These are phyloP conservation scores for Cercospora brassicicola DNA, from an alignment of 2,329 filamentous ascomycete genomes.

Conservation along the genomic window DNA sequence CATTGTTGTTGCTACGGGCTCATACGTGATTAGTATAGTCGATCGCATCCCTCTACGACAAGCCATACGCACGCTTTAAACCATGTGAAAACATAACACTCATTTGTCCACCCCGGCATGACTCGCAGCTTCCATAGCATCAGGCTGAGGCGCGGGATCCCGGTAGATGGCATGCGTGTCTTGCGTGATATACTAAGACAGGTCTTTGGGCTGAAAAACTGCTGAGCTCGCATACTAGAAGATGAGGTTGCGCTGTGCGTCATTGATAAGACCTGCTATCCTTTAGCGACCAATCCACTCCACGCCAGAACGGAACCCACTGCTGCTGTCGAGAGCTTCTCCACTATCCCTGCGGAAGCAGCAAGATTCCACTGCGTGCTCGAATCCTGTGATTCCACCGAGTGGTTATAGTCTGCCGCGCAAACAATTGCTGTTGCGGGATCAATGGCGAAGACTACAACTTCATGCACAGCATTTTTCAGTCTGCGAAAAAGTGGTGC, in stretches of 20 bases:
- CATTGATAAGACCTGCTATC: not conserved
- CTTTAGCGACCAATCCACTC: not conserved
- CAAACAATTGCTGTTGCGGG: not conserved
- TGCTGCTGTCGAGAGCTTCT: constrained; percentile 23
- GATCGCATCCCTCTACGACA: too few relatives aligned
- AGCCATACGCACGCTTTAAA: too few relatives aligned
- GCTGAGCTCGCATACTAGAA: constrained; percentile 1
- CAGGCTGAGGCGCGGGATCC: not conserved
- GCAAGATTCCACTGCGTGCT: not conserved
- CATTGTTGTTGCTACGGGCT: too few relatives aligned
- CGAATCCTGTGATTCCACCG: not conserved
- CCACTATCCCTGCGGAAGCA: constrained; percentile 13
- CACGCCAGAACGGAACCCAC: constrained; percentile 11
- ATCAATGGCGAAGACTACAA: not conserved
- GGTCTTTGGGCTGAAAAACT: constrained; percentile 1
- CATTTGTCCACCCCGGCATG: too few relatives aligned
- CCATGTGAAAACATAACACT: too few relatives aligned
- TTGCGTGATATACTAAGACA: not conserved
- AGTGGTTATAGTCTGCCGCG: not conserved
- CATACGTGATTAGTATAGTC: too few relatives aligned
- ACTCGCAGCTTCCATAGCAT: constrained; percentile 4
- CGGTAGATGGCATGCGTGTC: not conserved
- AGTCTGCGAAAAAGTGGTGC: not conserved
- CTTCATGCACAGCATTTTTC: not conserved
- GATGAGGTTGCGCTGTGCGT: constrained; percentile 1